Conservation (phyloP, 1,284 basidiomycete species). For the Puccinia polysora region DNA sequence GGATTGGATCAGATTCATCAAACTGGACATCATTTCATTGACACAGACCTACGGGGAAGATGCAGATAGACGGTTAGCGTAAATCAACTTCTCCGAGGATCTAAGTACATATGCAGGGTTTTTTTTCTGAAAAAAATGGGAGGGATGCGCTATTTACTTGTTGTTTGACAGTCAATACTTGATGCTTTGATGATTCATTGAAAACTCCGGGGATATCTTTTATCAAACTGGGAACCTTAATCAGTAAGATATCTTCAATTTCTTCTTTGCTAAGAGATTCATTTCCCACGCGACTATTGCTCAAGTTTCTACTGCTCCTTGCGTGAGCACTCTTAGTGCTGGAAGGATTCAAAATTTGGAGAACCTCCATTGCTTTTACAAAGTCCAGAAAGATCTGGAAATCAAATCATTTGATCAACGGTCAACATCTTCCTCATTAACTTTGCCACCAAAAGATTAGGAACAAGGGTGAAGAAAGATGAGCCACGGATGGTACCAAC, state of each 20-base stretch:
- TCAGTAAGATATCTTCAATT: conserved; percentile 7
- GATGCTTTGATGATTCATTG: conserved; percentile 7
- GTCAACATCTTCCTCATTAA: conserved; percentile 10
- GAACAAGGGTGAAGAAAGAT: not conserved
- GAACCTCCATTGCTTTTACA: conserved; percentile 34
- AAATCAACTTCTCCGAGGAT: too few species aligned
- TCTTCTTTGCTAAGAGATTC: conserved; percentile 5
- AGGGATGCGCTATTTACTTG: conserved; percentile 28
- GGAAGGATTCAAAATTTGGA: conserved; percentile 21
- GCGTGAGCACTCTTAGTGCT: not conserved
- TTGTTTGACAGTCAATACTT: conserved; percentile 34
- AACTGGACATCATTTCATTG: conserved; percentile 44
- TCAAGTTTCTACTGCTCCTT: conserved; percentile 5
- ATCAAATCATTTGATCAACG: not conserved
- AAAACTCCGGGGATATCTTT: conserved; percentile 36
- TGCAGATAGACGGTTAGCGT: not conserved
- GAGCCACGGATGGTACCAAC: conserved; percentile 47
- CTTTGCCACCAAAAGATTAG: too few species aligned
- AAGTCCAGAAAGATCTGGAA: conserved; percentile 29
- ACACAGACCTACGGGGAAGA: conserved; percentile 21
- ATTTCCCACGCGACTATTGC: not conserved
- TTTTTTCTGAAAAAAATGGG: not conserved
- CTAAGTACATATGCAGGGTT: too few species aligned
- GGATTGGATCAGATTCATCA: conserved; percentile 16
- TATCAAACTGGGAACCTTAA: conserved; percentile 31